phyloP scores from a whole-genome alignment of 2,329 filamentous ascomycete genomes.

The Clonostachys rosea region DNA sequence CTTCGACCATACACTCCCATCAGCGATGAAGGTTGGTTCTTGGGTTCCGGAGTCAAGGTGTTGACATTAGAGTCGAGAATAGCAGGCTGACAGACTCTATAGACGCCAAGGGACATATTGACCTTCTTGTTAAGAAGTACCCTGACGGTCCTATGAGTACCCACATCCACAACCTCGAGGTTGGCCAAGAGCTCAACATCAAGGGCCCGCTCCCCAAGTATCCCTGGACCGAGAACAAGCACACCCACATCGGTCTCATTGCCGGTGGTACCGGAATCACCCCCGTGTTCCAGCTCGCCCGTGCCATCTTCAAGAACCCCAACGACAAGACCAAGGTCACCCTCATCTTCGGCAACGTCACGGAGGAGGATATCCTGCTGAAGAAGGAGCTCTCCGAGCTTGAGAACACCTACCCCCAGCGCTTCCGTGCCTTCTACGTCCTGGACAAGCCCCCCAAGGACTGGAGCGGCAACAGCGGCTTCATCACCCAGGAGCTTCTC shows the following conservation, averaged over 20 bases:
- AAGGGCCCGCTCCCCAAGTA: constrained; percentile 98
- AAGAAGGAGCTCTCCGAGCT: constrained; percentile 80
- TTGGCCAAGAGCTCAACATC: constrained; percentile 80
- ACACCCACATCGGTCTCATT: constrained; percentile 80
- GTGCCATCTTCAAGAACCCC: constrained; percentile 92
- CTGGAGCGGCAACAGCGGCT: constrained; percentile 75
- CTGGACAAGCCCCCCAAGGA: constrained; percentile 78
- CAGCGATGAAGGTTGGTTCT: constrained; percentile 71
- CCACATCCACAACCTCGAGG: constrained; percentile 78
- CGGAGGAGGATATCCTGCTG: constrained; percentile 86
- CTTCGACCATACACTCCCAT: constrained; percentile 91
- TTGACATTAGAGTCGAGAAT: neutral
- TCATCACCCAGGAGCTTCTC: constrained; percentile 83
- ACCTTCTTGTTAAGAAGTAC: constrained; percentile 91
- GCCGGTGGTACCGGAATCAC: constrained; percentile 97
- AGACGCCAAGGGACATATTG: constrained; percentile 76
- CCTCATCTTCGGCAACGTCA: constrained; percentile 86
- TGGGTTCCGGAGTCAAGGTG: neutral
- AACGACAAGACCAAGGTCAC: constrained; percentile 97
- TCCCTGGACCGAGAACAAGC: constrained; percentile 85
- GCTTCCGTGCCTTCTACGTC: constrained; percentile 93
- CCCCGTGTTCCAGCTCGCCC: constrained; percentile 93
- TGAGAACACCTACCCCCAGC: constrained; percentile 92
- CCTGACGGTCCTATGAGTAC: constrained; percentile 86
- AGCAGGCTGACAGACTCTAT: neutral